A percentile compares a stretch with the other conserved stretches of the same genome.
Evolutionary conservation across 2,329 filamentous ascomycete genomes (phyloP).

Genomic region (Cadophora sp.): DNA sequence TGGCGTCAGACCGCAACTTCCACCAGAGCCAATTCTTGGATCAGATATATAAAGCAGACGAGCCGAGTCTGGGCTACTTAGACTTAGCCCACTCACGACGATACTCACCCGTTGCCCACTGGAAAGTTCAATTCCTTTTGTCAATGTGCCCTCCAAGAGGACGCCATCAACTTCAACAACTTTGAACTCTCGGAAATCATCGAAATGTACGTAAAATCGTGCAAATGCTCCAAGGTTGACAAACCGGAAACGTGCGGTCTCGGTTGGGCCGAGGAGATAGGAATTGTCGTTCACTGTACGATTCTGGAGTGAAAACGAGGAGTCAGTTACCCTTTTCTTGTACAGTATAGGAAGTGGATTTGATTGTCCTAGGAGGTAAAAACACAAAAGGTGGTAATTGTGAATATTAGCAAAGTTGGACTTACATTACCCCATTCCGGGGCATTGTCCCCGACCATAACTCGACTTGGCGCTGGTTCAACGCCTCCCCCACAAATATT

Average conservation of each 20-base stretch:
- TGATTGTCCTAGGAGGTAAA: no score
- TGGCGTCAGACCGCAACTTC: neutral
- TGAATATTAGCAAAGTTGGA: no score
- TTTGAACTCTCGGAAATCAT: neutral
- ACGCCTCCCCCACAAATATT: neutral
- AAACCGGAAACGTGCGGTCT: neutral
- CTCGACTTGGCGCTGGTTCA: neutral
- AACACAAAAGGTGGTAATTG: no score
- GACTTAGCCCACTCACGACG: neutral
- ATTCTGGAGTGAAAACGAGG: no score
- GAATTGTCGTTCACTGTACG: no score
- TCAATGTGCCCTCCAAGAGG: neutral
- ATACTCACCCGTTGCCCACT: neutral
- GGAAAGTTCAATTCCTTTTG: neutral
- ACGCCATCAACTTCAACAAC: neutral
- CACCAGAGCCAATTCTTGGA: neutral
- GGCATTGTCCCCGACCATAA: neutral
- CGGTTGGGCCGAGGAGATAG: neutral
- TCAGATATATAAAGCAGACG: neutral
- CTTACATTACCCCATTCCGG: neutral
- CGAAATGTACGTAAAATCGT: neutral
- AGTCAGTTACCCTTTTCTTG: no score
- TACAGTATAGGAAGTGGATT: no score
- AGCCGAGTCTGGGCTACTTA: neutral
- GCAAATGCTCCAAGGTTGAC: neutral